Base-by-base conservation (phyloP, 805 yeast species). In the Kregervanrija fluxuum region DNA sequence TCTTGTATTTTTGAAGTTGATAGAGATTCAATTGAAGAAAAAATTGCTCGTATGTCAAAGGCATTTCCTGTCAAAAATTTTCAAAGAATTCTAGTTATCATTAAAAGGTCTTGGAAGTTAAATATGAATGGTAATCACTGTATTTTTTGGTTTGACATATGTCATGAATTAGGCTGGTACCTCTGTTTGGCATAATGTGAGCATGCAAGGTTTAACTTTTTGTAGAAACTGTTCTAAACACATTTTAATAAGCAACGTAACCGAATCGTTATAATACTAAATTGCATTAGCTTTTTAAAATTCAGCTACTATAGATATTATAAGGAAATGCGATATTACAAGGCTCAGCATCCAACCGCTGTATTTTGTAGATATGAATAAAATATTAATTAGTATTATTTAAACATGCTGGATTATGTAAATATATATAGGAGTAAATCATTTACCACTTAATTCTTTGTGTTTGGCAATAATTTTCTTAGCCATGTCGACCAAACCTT, bases 91-190 rank as follows among this genome's bases (percentile, higher is more conserved):
- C 50, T 62, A 54, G 50, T 54, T 1, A 57, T 68, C 2, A 51
- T 68, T 3, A 53, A 60, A 37, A 57, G 60, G 35, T 57, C 61
- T 5, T 69, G 74, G 74, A 54, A 54, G 16, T 31, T 53, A 35
- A 66, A 67, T 44, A 37, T 46, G 8, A 47, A 56, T 15, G 71
- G 71, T 2, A 47, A 47, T 12, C 41, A 52, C 14, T 62, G 64
- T 46, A 54, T 66, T 12, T 64, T 65, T 45, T 69, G 70, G 69
- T 62, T 58, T 41, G 61, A 60, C 31, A 53, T 68, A 8, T 54
- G 69, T 1, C 55, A 54, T 12, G 48, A 55, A 15, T 40, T 66
- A 36, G 70, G 67, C 0, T 67, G 71, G 71, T 50, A 48, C 37
- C 38, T 56, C 8, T 54, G 53, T 42, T 48, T 56, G 22, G 56